These are phyloP conservation scores for Camelina laxa DNA, from an alignment of 345 rosid species.

Conservation along the genomic window DNA sequence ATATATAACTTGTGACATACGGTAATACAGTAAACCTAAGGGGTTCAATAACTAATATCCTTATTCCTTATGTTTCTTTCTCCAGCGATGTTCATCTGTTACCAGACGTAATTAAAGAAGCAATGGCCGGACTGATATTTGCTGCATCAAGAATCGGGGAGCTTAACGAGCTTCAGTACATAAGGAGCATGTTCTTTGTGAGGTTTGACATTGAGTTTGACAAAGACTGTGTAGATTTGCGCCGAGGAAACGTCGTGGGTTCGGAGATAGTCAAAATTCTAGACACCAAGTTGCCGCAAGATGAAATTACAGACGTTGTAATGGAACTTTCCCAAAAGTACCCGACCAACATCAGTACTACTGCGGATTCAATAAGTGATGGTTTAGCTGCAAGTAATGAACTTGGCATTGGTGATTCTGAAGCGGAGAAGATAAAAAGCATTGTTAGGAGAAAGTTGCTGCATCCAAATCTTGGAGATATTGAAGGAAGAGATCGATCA, in stretches of 20 bases:
- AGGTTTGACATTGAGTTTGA: slow-evolving; percentile 46
- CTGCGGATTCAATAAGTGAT: too few species aligned
- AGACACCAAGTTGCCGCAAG: background rate
- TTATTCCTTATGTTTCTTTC: slow-evolving; percentile 2
- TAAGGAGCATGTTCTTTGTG: slow-evolving; percentile 39
- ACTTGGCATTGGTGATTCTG: background rate
- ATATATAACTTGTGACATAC: slow-evolving; percentile 11
- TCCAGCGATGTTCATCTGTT: slow-evolving; percentile 35
- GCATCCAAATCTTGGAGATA: slow-evolving; percentile 22
- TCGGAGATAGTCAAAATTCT: slow-evolving; percentile 31
- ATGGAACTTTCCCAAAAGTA: background rate
- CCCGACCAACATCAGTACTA: too few species aligned
- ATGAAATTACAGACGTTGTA: slow-evolving; percentile 14
- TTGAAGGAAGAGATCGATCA: slow-evolving; percentile 26
- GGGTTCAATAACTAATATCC: background rate
- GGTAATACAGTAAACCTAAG: background rate
- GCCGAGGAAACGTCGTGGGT: slow-evolving; percentile 35
- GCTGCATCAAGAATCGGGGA: slow-evolving; percentile 58
- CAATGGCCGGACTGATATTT: slow-evolving; percentile 48
- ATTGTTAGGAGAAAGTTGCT: background rate
- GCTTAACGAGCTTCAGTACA: slow-evolving; percentile 40
- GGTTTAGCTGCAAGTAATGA: too few species aligned
- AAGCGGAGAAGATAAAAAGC: background rate
- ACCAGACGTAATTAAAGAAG: slow-evolving; percentile 42
- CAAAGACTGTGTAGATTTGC: slow-evolving; percentile 39